A percentile compares a stretch with the other conserved stretches of the same genome.
phyloP scores from a whole-genome alignment of 2,329 filamentous ascomycete species.

The Xylaria sp. region DNA sequence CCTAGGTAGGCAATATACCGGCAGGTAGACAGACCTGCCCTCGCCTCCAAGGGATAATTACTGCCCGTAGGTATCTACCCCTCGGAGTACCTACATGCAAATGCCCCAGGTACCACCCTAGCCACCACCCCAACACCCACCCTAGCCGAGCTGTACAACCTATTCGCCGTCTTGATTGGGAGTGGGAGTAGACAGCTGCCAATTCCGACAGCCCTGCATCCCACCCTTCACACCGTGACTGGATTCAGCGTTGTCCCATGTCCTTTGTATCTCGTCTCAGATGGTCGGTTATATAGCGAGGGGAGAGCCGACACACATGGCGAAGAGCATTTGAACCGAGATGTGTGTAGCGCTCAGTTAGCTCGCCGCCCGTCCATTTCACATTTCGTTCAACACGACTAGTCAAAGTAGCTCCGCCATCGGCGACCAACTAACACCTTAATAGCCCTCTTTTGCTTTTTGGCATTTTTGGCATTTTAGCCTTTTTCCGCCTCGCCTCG shows the following conservation, averaged over 20 bases:
- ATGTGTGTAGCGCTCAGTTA: neutral
- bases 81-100: neutral
- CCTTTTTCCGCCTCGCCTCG: neutral
- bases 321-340: slow-evolving; percentile 3
- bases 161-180: neutral
- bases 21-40: neutral
- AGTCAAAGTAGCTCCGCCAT: slow-evolving; percentile 34
- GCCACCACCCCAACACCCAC: no score
- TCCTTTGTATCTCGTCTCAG: slow-evolving; percentile 2
- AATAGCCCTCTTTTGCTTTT: slow-evolving; percentile 16
- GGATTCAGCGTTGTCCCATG: neutral
- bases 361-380: slow-evolving; percentile 5
- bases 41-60: neutral
- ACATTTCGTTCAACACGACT: neutral
- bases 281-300: slow-evolving; percentile 27
- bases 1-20: neutral
- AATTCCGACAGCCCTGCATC: slow-evolving; percentile 29
- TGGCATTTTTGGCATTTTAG: neutral
- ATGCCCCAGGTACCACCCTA: neutral
- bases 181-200: slow-evolving; percentile 27
- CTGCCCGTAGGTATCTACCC: neutral
- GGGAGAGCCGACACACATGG: slow-evolving; percentile 3
- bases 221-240: slow-evolving; percentile 21
- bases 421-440: slow-evolving; percentile 19
- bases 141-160: neutral